phyloP scores from a whole-genome alignment of 208 protist genomes.

The Endotrypanum monterogeii region DNA sequence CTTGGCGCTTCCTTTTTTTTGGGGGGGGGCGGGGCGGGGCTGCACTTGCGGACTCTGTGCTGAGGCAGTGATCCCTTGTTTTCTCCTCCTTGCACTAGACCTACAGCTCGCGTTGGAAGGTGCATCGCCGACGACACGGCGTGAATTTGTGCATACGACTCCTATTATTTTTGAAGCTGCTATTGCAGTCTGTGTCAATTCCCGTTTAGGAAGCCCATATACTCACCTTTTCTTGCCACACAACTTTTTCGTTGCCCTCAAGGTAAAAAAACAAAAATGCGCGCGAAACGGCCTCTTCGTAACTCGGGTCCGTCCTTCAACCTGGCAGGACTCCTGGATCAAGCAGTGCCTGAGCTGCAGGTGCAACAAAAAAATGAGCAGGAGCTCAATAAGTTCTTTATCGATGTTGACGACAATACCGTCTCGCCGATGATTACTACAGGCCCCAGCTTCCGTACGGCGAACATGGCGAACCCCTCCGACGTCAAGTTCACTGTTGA shows the following conservation, averaged over 20 bases:
- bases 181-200: not conserved
- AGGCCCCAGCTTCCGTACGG: slow-evolving; percentile 18
- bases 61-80: not conserved
- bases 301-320: slow-evolving; percentile 41
- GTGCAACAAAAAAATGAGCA: slow-evolving; percentile 68
- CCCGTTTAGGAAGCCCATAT: no score
- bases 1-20: not conserved
- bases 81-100: not conserved
- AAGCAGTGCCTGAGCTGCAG: slow-evolving; percentile 51
- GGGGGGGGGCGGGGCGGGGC: no score
- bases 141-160: not conserved
- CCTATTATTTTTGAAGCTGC: not conserved
- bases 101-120: not conserved
- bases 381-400: slow-evolving; percentile 74
- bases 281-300: slow-evolving; percentile 36
- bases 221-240: not conserved
- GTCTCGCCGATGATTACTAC: slow-evolving; percentile 81
- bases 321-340: slow-evolving; percentile 59
- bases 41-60: not conserved
- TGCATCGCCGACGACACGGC: not conserved
- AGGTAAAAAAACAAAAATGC: slow-evolving; percentile 26
- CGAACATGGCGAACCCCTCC: slow-evolving; percentile 16
- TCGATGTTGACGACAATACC: slow-evolving; percentile 74
- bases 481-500: slow-evolving; percentile 18
- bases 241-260: not conserved